Conservation (phyloP, 148 eudicot species). For the Suaeda aralocaspica region DNA sequence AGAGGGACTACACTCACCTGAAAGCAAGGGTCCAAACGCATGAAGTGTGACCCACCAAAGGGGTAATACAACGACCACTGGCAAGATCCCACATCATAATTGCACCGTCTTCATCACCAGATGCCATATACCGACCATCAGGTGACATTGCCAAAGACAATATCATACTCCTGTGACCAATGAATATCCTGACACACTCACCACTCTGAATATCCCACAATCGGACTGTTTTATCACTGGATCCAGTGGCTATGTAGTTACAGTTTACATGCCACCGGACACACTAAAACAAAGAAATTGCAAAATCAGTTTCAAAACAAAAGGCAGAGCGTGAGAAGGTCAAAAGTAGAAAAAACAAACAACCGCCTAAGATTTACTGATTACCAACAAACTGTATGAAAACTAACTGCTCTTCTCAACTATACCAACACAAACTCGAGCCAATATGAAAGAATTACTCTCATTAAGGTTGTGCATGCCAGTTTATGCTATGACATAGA, state of each 20-base stretch:
- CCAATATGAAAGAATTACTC: background rate
- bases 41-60: constrained; percentile 89
- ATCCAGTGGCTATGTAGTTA: constrained; percentile 98
- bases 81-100: constrained; percentile 99
- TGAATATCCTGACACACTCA: constrained; percentile 87
- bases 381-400: background rate
- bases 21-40: constrained; percentile 95
- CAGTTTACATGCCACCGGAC: constrained; percentile 97
- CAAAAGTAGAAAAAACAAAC: background rate
- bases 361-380: background rate
- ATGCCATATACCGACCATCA: constrained; percentile 97
- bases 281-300: constrained; percentile 45
- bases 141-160: constrained; percentile 96
- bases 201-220: constrained; percentile 96
- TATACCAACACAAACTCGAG: background rate
- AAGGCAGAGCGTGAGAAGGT: background rate
- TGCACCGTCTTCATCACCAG: constrained; percentile 97
- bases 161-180: constrained; percentile 92
- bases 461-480: background rate
- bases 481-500: background rate
- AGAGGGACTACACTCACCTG: constrained; percentile 42
- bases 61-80: constrained; percentile 84
- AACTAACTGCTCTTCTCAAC: background rate
- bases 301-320: constrained; percentile 6
- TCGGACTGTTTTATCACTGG: constrained; percentile 96